Evolutionary conservation across 2,329 filamentous ascomycete genomes (phyloP).

Genomic region (Aureobasidium leucospermi): DNA sequence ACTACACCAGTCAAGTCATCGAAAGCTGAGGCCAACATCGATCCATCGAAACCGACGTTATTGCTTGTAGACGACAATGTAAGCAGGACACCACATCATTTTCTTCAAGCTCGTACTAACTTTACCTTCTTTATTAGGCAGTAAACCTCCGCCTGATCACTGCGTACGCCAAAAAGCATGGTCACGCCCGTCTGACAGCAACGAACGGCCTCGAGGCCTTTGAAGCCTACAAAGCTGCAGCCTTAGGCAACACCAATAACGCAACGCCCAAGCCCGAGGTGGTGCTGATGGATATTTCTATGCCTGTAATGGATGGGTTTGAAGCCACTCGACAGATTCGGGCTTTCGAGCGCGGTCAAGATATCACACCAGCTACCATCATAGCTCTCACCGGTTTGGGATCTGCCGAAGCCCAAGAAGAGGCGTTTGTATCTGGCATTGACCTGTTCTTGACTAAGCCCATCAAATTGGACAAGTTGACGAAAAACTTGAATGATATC

Average conservation of each 20-base stretch:
- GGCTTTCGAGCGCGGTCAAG: slow-evolving; percentile 7
- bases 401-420: slow-evolving; percentile 20
- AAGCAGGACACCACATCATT: slow-evolving; percentile 2
- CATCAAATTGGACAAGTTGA: slow-evolving; percentile 12
- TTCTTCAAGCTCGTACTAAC: not conserved
- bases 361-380: slow-evolving; percentile 15
- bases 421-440: slow-evolving; percentile 22
- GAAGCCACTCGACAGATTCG: slow-evolving; percentile 15
- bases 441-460: slow-evolving; percentile 28
- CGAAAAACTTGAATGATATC: slow-evolving; percentile 19
- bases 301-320: slow-evolving; percentile 22
- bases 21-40: not conserved
- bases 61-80: slow-evolving; percentile 25
- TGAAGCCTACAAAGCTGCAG: slow-evolving; percentile 29
- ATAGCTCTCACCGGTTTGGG: slow-evolving; percentile 25
- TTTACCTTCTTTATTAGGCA: not conserved
- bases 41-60: slow-evolving; percentile 19
- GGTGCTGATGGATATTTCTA: slow-evolving; percentile 26
- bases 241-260: not conserved
- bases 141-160: slow-evolving; percentile 24
- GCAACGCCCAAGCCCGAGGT: slow-evolving; percentile 24
- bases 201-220: slow-evolving; percentile 40
- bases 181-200: slow-evolving; percentile 33
- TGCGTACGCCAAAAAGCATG: slow-evolving; percentile 27
- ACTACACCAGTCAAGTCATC: not conserved